Evolutionary conservation across 441 rosid genomes (phyloP), one percentile per base, ranked within the genome.

Genomic region (Hura crepitans): DNA sequence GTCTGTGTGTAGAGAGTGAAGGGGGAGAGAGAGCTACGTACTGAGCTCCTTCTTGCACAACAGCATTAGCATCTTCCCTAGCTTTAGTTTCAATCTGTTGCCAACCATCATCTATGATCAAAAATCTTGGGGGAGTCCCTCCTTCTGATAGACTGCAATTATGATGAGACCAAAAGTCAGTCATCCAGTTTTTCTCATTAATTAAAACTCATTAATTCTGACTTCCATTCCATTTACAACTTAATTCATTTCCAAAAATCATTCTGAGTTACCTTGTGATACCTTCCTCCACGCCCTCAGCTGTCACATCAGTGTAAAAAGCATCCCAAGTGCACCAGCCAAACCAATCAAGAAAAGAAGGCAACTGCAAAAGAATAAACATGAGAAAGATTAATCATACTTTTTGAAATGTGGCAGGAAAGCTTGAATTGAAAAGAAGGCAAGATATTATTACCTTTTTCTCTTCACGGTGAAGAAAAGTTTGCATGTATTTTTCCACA

Each of bases 311-410:
- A n/a, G 99, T 92, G 81, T 94, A 94, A 77, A 90, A 94, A 14
- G 98, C 98, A 76, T 94, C 97, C 98, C 98, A 94, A 13, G 97
- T 91, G 85, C 98, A 94, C 97, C 98, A 91, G 62, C 97, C 97
- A 80, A 94, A 91, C 97, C 98, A 94, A 73, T 94, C 93, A 27
- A 94, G 81, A 78, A 94, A 83, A 63, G 90, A 81, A 65, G 99
- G 97, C 81, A 95, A 66, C 99, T 95, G 69, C 43, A 71, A 18
- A 67, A 45, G 69, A 58, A 56, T 75, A 35, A 51, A 28, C 55
- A 80, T 70, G 50, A 65, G 27, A 33, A 47, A 45, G 25, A 57
- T 66, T 56, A 13, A 7, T 8, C 20, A n/a, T 20, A 30, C 30
- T 46, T n/a, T n/a, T 15, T 23, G 43, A 17, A 27, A 27, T 27